Evolutionary conservation across 768 basidiomycete species (phyloP), one percentile per base, ranked within the genome.

Genomic region (Pleurotus platypus): DNA sequence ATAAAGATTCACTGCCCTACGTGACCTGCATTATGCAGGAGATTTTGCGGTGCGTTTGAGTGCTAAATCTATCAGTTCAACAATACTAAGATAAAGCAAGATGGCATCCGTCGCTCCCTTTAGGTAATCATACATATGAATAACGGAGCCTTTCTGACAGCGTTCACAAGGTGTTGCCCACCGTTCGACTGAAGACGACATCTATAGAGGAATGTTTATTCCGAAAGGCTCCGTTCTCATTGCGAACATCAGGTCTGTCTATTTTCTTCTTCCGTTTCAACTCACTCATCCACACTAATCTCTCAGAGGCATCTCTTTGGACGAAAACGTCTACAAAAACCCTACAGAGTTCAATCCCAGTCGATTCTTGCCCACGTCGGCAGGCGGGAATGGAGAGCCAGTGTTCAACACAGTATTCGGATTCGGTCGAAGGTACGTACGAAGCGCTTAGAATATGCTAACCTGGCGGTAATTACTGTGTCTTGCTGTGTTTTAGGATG

Each of bases 161-260:
- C 20, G 27, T 37, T 15, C 18, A 15, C 27, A 18, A 71, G 46
- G 70, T 64, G 51, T 62, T 27, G 64, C 65, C 12, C 69, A 69
- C 61, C 64, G 62, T 24, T 62, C 59, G 6, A 62, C 62, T 38
- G 63, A 66, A 58, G 72, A 71, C 46, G 68, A 68, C 49, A 45
- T 63, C 20, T 70, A 70, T 24, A 57, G 71, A 6, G 75, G 75
- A 5, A 73, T 74, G 61, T 73, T 66, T 46, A 71, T 78, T 9
- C 72, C 71, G 7, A 67, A 66, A 54, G 72, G 71, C 1, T 65
- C 72, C 6, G 39, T 66, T 15, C 50, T 71, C 27, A 59, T 72
- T 16, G 63, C 65, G 5, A 74, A 73, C 49, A 55, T 58, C 12
- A 42, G 61, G 66, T 67, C 15, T 7, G 16, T 22, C 24, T 24